Conservation (phyloP, 2,329 filamentous ascomycete genomes). For the Talaromyces sp. region DNA sequence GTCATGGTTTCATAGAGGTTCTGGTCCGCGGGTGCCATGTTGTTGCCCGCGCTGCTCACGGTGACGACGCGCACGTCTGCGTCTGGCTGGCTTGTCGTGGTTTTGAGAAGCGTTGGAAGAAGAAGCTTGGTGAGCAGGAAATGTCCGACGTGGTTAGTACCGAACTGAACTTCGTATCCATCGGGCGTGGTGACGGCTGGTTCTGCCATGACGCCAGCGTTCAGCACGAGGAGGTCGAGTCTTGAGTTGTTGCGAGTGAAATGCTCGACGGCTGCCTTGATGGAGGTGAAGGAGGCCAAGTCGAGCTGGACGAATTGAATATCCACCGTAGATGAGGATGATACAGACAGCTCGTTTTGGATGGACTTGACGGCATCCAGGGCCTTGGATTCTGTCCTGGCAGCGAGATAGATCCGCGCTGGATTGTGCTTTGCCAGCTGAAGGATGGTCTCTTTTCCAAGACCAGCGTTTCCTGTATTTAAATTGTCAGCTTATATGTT, state of each 20-base stretch:
- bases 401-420: conserved; percentile 50
- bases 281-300: conserved; percentile 45
- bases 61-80: conserved; percentile 32
- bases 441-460: conserved; percentile 43
- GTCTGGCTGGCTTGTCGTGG: conserved; percentile 17
- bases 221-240: conserved; percentile 41
- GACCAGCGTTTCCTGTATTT: conserved; percentile 38
- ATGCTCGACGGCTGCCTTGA: conserved; percentile 38
- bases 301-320: conserved; percentile 45
- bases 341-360: conserved; percentile 20
- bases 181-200: conserved; percentile 31
- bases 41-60: conserved; percentile 31
- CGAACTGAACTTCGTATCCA: conserved; percentile 40
- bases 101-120: conserved; percentile 34
- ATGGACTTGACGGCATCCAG: conserved; percentile 41
- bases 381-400: conserved; percentile 40
- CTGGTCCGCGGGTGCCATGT: conserved; percentile 20
- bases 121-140: conserved; percentile 41
- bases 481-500: not conserved
- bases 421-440: conserved; percentile 48
- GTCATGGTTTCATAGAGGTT: conserved; percentile 27
- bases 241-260: conserved; percentile 37
- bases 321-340: conserved; percentile 21
- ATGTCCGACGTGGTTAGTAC: conserved; percentile 44
- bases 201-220: conserved; percentile 43